A percentile compares a stretch with the other conserved stretches of the same genome.
phyloP scores from a whole-genome alignment of 768 basidiomycete genomes.

The Pleurotus djamor region DNA sequence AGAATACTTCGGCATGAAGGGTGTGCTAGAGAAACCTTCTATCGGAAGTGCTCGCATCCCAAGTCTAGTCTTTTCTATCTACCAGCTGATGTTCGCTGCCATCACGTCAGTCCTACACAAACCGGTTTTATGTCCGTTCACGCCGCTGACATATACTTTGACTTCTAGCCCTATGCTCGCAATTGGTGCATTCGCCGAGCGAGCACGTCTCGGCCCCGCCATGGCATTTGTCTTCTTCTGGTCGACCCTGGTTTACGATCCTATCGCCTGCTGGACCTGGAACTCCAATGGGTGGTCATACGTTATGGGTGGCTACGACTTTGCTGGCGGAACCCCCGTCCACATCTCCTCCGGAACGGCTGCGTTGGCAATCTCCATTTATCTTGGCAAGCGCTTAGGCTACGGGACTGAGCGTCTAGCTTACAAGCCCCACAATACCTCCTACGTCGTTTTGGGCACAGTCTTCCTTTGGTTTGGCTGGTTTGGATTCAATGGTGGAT shows the following conservation, averaged over 20 bases:
- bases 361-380: slow-evolving; percentile 87
- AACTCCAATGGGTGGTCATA: slow-evolving; percentile 76
- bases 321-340: slow-evolving; percentile 95
- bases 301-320: slow-evolving; percentile 81
- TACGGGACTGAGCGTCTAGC: slow-evolving; percentile 90
- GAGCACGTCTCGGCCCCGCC: slow-evolving; percentile 79
- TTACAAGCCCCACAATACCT: slow-evolving; percentile 93
- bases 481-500: slow-evolving; percentile 96
- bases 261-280: slow-evolving; percentile 98
- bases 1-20: slow-evolving; percentile 84
- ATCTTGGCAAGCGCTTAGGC: slow-evolving; percentile 87
- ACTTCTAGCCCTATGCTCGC: slow-evolving; percentile 74
- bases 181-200: slow-evolving; percentile 91
- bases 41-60: slow-evolving; percentile 73
- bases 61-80: slow-evolving; percentile 74
- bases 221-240: slow-evolving; percentile 90
- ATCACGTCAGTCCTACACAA: slow-evolving; percentile 60
- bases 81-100: slow-evolving; percentile 89
- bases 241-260: slow-evolving; percentile 89
- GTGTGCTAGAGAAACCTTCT: slow-evolving; percentile 74
- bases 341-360: slow-evolving; percentile 95
- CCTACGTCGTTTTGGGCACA: slow-evolving; percentile 90
- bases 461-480: slow-evolving; percentile 94
- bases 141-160: slow-evolving; percentile 15
- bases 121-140: slow-evolving; percentile 9